Percentiles rank a stretch among this genome's conserved stretches.
Conservation (phyloP, 345 rosid genomes). For the Stellera chamaejasme region DNA sequence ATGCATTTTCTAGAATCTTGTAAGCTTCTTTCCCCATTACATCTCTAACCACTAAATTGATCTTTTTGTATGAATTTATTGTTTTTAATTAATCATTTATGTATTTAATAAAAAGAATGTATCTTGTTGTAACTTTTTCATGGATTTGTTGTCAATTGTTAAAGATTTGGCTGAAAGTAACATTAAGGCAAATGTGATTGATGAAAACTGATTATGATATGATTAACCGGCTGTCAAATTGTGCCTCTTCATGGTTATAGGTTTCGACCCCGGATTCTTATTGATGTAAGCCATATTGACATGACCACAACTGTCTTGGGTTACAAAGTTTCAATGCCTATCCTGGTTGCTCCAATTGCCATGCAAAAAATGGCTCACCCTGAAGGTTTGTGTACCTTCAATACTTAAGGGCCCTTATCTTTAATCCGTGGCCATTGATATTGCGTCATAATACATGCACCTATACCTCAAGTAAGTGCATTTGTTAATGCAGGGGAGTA, state of each 20-base stretch:
- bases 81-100: neutral
- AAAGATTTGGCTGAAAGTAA: neutral
- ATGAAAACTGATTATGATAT: neutral
- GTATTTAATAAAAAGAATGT: neutral
- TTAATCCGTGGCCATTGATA: neutral
- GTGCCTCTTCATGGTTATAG: constrained; percentile 23
- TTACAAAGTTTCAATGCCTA: constrained; percentile 87
- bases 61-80: neutral
- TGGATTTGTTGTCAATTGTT: too few relatives aligned
- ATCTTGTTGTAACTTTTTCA: too few relatives aligned
- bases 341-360: constrained; percentile 97
- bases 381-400: constrained; percentile 38
- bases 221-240: neutral
- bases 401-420: neutral
- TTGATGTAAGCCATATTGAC: constrained; percentile 86
- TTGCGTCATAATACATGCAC: neutral
- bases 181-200: too few relatives aligned
- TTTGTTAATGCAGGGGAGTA: constrained; percentile 66
- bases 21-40: constrained; percentile 20
- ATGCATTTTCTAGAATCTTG: constrained; percentile 87
- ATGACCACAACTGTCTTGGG: constrained; percentile 69
- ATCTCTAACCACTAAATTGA: neutral
- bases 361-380: constrained; percentile 99
- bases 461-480: constrained; percentile 11
- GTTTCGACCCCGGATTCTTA: constrained; percentile 83